Evolutionary conservation across 23 red algal genomes (phyloP), one percentile per base, ranked within the genome.

Genomic region (Gracilaria gracilis): DNA sequence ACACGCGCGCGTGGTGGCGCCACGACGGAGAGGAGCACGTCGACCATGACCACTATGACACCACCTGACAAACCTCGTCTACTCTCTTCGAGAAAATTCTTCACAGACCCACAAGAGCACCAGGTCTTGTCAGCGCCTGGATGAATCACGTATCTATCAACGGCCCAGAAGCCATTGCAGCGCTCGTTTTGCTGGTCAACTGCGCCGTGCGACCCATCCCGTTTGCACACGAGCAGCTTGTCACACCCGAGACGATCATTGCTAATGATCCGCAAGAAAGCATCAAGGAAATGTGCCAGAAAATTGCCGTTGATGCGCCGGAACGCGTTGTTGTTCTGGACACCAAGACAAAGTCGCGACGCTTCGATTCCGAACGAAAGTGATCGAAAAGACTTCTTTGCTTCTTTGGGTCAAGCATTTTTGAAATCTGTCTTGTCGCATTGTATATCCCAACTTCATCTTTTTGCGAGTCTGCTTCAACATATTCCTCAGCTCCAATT

Each of bases 81-180:
- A n/a, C 67, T 40, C 67, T 81, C 20, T 59, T 81, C 24, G 54
- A 55, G 33, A 81, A 21, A 27, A 58, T 81, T n/a, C 76, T 81
- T 7, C 47, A 59, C 47, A 81, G 58, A 21, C 85, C 85, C 7
- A 19, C 85, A 1, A 66, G 71, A 40, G 67, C 49, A 13, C 69
- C 85, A 2, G 17, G 69, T 46, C 71, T 89, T 19, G 75, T 83
- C 25, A 91, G 49, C 15, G 79, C 66, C 23, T 87, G 82, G 82
- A 51, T 87, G 57, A 37, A 57, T 23, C 48, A 67, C 57, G 75
- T 94, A 14, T 42, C 54, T 11, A 69, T 81, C 38, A 85, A 94
- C 44, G 91, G 91, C 20, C 91, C 91, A 24, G 91, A 61, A 9
- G 67, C 83, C 47, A 73, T 94, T 0, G 91, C 91, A 1, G 28